phyloP scores from a whole-genome alignment of 495 filamentous ascomycete species.

The Cetradonia linearis region DNA sequence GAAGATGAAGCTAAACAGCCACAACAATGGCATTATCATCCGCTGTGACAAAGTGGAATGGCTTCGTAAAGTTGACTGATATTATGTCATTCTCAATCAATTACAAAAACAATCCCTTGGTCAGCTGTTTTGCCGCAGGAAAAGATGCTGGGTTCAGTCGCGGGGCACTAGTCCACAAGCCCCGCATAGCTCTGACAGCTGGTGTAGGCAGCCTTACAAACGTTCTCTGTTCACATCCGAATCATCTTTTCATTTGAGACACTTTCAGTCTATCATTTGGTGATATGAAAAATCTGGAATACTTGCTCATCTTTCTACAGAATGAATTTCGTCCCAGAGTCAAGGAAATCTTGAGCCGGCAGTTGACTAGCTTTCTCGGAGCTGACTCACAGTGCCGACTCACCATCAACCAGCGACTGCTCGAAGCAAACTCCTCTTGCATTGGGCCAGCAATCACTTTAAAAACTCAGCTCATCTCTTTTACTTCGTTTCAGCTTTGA shows the following conservation, averaged over 20 bases:
- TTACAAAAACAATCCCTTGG: background rate
- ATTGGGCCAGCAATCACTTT: background rate
- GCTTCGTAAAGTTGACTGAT: no score
- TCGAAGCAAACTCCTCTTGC: background rate
- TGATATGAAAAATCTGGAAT: background rate
- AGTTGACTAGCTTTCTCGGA: background rate
- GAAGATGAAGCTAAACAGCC: no score
- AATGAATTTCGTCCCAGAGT: background rate
- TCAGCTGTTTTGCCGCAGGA: background rate
- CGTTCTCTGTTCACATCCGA: background rate
- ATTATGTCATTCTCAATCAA: no score
- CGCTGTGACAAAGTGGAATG: no score
- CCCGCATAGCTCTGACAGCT: background rate
- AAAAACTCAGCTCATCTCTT: background rate
- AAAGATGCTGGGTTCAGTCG: conserved; percentile 3
- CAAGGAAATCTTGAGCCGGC: no score
- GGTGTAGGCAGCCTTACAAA: conserved; percentile 8
- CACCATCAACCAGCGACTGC: background rate
- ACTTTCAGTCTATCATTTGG: background rate
- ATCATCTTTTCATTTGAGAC: background rate
- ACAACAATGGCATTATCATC: no score
- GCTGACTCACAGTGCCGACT: conserved; percentile 1
- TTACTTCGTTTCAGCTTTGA: background rate
- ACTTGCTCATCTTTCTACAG: background rate
- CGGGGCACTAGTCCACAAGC: background rate